Evolutionary conservation across 345 rosid genomes (phyloP).

Genomic region (Aurinia saxatilis): DNA sequence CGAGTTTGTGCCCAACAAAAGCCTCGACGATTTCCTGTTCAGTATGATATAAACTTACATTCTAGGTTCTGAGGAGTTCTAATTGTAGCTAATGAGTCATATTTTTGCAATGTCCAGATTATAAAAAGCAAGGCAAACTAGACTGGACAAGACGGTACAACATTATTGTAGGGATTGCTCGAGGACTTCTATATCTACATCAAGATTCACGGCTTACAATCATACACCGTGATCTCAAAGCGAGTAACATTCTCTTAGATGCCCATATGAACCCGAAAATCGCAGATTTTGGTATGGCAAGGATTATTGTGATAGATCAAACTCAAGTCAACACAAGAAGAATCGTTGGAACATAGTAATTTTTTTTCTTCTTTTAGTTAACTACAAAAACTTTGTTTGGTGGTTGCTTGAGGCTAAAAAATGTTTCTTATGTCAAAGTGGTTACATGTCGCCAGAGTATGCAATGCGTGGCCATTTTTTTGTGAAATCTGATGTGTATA

Average conservation of each 20-base stretch:
- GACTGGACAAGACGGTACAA: conserved; percentile 39
- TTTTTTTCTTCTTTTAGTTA: neutral
- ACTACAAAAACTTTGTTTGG: neutral
- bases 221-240: conserved; percentile 14
- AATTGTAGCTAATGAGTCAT: neutral
- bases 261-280: too few species aligned
- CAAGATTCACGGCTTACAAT: conserved; percentile 20
- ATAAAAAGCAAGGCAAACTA: conserved; percentile 11
- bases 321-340: conserved; percentile 29
- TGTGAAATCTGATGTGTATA: conserved; percentile 17
- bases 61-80: conserved; percentile 17
- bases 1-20: conserved; percentile 10
- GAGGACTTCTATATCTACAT: conserved; percentile 30
- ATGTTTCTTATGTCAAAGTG: conserved; percentile 9
- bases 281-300: conserved; percentile 52
- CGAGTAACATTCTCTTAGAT: conserved; percentile 10
- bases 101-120: conserved; percentile 15
- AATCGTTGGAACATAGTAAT: conserved; percentile 35
- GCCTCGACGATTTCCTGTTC: neutral
- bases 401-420: neutral
- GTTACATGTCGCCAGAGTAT: conserved; percentile 30
- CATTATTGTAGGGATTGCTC: conserved; percentile 35
- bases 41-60: neutral
- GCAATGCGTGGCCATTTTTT: neutral
- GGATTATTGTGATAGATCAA: conserved; percentile 30